These are phyloP conservation scores for Neurospora sp. DNA, from an alignment of 495 filamentous ascomycete species.

Conservation along the genomic window DNA sequence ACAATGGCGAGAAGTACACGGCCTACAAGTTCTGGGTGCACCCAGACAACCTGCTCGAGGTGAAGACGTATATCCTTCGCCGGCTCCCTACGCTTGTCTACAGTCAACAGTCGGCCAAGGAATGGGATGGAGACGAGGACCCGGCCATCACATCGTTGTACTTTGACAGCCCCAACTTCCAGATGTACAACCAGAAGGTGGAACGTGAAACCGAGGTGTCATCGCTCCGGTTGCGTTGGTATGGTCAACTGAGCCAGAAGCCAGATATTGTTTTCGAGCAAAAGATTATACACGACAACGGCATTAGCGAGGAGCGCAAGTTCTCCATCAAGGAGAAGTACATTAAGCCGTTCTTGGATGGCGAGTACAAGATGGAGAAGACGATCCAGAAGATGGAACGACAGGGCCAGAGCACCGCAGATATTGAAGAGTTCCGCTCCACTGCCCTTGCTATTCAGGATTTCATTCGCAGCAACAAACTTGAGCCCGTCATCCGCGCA, in stretches of 20 bases:
- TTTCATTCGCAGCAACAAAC: slow-evolving; percentile 64
- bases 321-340: slow-evolving; percentile 91
- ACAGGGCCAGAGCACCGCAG: slow-evolving; percentile 45
- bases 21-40: slow-evolving; percentile 99
- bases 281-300: slow-evolving; percentile 69
- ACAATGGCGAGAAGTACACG: slow-evolving; percentile 60
- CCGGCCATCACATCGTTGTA: slow-evolving; percentile 92
- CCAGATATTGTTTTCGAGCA: slow-evolving; percentile 79
- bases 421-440: slow-evolving; percentile 56
- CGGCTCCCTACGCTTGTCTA: slow-evolving; percentile 86
- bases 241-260: slow-evolving; percentile 66
- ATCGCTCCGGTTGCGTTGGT: slow-evolving; percentile 84
- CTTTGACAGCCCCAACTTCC: slow-evolving; percentile 80
- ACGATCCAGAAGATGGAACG: slow-evolving; percentile 72
- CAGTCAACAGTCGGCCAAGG: slow-evolving; percentile 73
- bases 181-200: slow-evolving; percentile 77
- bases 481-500: slow-evolving; percentile 79
- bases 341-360: slow-evolving; percentile 75
- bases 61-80: slow-evolving; percentile 88
- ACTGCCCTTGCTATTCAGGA: slow-evolving; percentile 69
- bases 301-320: slow-evolving; percentile 62
- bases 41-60: slow-evolving; percentile 84
- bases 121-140: slow-evolving; percentile 64
- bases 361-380: slow-evolving; percentile 88
- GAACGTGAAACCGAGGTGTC: slow-evolving; percentile 64